Conservation (phyloP, 2,329 filamentous ascomycete species). For the Trichophyton equinum region DNA sequence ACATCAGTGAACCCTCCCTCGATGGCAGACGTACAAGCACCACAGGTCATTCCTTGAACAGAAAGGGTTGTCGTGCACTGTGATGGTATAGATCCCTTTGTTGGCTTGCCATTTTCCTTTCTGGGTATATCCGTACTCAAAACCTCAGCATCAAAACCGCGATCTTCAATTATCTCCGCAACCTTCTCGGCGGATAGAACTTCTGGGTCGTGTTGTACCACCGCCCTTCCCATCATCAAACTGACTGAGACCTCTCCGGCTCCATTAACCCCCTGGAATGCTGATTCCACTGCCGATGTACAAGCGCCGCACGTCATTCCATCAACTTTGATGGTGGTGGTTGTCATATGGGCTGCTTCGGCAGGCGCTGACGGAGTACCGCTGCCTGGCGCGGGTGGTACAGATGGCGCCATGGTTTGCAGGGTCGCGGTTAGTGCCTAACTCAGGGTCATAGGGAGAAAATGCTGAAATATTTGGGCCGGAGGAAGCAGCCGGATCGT, state of each 20-base stretch:
- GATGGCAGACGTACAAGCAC: conserved; percentile 75
- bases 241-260: conserved; percentile 82
- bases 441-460: background rate
- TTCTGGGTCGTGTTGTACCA: conserved; percentile 73
- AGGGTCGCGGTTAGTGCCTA: background rate
- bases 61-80: conserved; percentile 61
- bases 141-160: conserved; percentile 84
- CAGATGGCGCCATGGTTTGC: background rate
- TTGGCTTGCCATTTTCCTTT: conserved; percentile 31
- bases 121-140: conserved; percentile 64
- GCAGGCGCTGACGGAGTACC: background rate
- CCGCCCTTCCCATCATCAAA: conserved; percentile 89
- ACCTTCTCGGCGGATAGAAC: conserved; percentile 63
- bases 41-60: conserved; percentile 82
- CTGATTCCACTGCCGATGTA: conserved; percentile 86
- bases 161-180: conserved; percentile 76
- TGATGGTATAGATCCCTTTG: conserved; percentile 19
- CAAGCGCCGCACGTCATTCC: conserved; percentile 86
- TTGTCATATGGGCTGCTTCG: conserved; percentile 54
- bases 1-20: conserved; percentile 69
- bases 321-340: conserved; percentile 78
- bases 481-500: background rate
- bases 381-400: background rate
- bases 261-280: conserved; percentile 70
- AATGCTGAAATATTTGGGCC: background rate